phyloP scores from a whole-genome alignment of 208 protist genomes.

The Porcisia deanei region DNA sequence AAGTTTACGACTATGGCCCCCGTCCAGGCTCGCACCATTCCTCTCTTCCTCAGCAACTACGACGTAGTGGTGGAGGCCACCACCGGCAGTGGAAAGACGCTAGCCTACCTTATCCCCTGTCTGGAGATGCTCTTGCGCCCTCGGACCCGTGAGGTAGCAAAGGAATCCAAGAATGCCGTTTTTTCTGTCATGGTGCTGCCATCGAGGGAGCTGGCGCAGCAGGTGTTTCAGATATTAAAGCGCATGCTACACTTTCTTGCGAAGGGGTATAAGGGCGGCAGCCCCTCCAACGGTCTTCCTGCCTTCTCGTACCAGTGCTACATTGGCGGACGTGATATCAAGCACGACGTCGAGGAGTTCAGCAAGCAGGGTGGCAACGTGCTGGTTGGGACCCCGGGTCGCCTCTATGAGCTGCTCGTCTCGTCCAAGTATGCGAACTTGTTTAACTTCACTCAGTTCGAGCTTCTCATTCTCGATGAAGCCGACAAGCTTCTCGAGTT shows the following conservation, averaged over 20 bases:
- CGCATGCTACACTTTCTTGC: slow-evolving; percentile 77
- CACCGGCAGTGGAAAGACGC: slow-evolving; percentile 94
- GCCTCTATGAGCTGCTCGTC: slow-evolving; percentile 90
- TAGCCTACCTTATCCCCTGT: slow-evolving; percentile 92
- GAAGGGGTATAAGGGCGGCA: slow-evolving; percentile 46
- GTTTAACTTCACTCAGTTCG: slow-evolving; percentile 79
- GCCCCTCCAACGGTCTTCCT: slow-evolving; percentile 38
- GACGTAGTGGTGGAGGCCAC: slow-evolving; percentile 94
- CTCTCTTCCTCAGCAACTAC: slow-evolving; percentile 88
- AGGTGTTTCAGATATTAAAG: slow-evolving; percentile 85
- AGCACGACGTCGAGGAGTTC: slow-evolving; percentile 82
- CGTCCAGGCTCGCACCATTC: slow-evolving; percentile 92
- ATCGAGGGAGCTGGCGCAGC: slow-evolving; percentile 95
- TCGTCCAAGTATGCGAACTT: slow-evolving; percentile 77
- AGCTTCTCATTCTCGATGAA: slow-evolving; percentile 94
- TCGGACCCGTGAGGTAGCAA: slow-evolving; percentile 48
- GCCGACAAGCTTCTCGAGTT: slow-evolving; percentile 93
- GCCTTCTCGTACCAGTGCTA: slow-evolving; percentile 87
- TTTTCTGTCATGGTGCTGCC: slow-evolving; percentile 90
- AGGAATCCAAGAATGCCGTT: slow-evolving; percentile 68
- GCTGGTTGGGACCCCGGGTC: slow-evolving; percentile 90
- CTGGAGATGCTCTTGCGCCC: slow-evolving; percentile 87
- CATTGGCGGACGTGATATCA: slow-evolving; percentile 89
- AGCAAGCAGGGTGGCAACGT: slow-evolving; percentile 83
- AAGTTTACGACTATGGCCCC: slow-evolving; percentile 90